Evolutionary conservation across 805 yeast genomes (phyloP).

Genomic region (Candida mattraensis): DNA sequence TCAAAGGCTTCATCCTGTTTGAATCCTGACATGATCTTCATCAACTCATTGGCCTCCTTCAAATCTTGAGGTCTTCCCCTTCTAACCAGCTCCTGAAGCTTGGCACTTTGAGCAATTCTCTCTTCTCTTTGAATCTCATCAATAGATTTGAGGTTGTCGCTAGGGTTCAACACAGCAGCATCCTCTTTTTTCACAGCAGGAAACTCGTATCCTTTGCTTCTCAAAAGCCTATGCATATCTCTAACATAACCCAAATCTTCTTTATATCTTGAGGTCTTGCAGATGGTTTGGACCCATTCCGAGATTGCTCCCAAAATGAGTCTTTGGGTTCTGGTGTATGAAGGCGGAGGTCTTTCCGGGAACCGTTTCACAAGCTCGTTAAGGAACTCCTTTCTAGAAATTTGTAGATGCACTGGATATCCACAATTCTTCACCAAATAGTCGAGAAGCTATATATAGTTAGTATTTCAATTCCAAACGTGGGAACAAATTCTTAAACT

Average conservation of each 20-base stretch:
- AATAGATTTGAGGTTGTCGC: slow-evolving; percentile 81
- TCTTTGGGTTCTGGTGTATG: slow-evolving; percentile 80
- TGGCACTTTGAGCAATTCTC: slow-evolving; percentile 88
- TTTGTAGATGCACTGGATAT: slow-evolving; percentile 93
- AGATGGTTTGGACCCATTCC: slow-evolving; percentile 96
- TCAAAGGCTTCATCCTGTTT: slow-evolving; percentile 72
- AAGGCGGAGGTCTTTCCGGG: slow-evolving; percentile 91
- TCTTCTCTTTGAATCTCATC: slow-evolving; percentile 93
- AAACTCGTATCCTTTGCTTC: slow-evolving; percentile 88
- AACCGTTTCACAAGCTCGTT: slow-evolving; percentile 90
- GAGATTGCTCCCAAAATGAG: slow-evolving; percentile 86
- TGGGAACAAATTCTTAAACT: slow-evolving; percentile 2
- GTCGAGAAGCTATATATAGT: slow-evolving; percentile 52
- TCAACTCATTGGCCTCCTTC: slow-evolving; percentile 92
- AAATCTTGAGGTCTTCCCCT: slow-evolving; percentile 95
- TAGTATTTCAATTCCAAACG: slow-evolving; percentile 1
- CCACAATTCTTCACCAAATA: slow-evolving; percentile 97
- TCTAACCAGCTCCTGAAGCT: slow-evolving; percentile 91
- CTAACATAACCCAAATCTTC: slow-evolving; percentile 90
- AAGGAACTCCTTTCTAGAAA: slow-evolving; percentile 89
- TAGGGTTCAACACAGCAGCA: slow-evolving; percentile 88
- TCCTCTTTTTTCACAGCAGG: slow-evolving; percentile 91
- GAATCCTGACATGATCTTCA: slow-evolving; percentile 98
- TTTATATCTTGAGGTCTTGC: slow-evolving; percentile 84
- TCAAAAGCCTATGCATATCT: slow-evolving; percentile 91